A percentile compares a stretch with the other conserved stretches of the same genome.
Evolutionary conservation across 768 basidiomycete species (phyloP).

Genomic region (Brasilioporus rufonigricans): DNA sequence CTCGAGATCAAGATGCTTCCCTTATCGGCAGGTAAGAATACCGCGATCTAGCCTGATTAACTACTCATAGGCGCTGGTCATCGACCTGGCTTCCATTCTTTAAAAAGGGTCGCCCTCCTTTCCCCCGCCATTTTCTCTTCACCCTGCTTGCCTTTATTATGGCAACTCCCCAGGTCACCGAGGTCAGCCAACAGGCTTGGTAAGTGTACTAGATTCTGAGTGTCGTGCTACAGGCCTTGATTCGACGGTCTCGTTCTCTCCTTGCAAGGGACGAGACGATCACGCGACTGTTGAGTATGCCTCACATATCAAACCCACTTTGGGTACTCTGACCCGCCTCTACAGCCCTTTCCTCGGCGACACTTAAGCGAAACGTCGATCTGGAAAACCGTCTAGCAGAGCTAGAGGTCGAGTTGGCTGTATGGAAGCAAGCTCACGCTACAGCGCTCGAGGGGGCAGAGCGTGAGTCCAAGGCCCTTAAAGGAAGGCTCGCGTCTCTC

Average conservation of each 20-base stretch:
- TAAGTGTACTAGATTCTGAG: conserved; percentile 34
- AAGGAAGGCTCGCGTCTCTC: conserved; percentile 61
- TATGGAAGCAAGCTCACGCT: conserved; percentile 72
- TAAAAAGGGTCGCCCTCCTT: conserved; percentile 32
- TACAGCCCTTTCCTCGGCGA: conserved; percentile 61
- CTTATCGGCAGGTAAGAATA: conserved; percentile 44
- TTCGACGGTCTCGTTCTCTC: conserved; percentile 19
- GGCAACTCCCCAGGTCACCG: conserved; percentile 57
- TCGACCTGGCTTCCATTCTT: conserved; percentile 32
- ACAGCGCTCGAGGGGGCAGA: conserved; percentile 60
- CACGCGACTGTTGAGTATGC: conserved; percentile 55
- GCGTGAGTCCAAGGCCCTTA: conserved; percentile 63
- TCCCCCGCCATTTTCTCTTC: conserved; percentile 30
- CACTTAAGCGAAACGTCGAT: conserved; percentile 60
- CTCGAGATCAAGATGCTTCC: conserved; percentile 23
- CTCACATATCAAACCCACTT: conserved; percentile 6
- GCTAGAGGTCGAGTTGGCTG: conserved; percentile 64
- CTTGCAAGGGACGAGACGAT: conserved; percentile 69
- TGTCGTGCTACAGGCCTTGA: conserved; percentile 14
- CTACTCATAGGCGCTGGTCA: conserved; percentile 41
- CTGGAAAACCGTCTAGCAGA: conserved; percentile 65
- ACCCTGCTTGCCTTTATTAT: conserved; percentile 38
- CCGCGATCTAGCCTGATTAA: conserved; percentile 54
- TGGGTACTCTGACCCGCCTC: conserved; percentile 10
- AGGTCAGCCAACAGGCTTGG: conserved; percentile 66